Percentiles rank a stretch among this genome's conserved stretches.
phyloP scores from a whole-genome alignment of 1,284 basidiomycete genomes.

The Pseudozyma hubeiensis region DNA sequence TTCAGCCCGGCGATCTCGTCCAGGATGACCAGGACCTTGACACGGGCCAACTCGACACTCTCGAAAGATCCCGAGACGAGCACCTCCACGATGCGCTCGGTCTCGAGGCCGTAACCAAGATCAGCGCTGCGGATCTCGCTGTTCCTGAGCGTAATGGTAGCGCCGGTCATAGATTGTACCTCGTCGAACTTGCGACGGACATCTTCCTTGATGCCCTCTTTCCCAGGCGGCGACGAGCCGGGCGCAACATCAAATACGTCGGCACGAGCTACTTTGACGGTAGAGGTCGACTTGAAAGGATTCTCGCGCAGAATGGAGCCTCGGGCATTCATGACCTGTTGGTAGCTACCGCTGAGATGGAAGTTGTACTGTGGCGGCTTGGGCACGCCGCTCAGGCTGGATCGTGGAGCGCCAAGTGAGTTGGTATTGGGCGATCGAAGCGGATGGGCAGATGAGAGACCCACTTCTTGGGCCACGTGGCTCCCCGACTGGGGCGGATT shows the following conservation, averaged over 20 bases:
- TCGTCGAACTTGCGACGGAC: constrained; percentile 89
- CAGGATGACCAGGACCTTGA: constrained; percentile 89
- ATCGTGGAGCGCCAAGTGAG: constrained; percentile 21
- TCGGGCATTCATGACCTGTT: constrained; percentile 89
- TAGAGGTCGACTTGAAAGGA: constrained; percentile 83
- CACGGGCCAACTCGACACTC: constrained; percentile 88
- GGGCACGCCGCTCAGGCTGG: constrained; percentile 29
- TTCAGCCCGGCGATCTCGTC: constrained; percentile 81
- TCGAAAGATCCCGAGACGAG: constrained; percentile 87
- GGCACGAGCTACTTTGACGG: constrained; percentile 88
- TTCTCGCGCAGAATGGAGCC: constrained; percentile 89
- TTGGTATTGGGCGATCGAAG: constrained; percentile 22
- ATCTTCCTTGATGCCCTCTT: constrained; percentile 82
- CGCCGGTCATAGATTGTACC: constrained; percentile 86
- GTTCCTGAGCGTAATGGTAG: constrained; percentile 82
- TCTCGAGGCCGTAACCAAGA: constrained; percentile 79
- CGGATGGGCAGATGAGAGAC: constrained; percentile 27
- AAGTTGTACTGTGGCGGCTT: constrained; percentile 75
- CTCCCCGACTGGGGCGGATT: constrained; percentile 40
- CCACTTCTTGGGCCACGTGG: constrained; percentile 44
- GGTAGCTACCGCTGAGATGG: constrained; percentile 88
- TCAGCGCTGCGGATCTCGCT: constrained; percentile 57
- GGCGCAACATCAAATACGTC: constrained; percentile 77
- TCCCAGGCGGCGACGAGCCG: constrained; percentile 31
- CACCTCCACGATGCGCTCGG: constrained; percentile 90